Conservation (phyloP, 805 yeast species). For the Candida coquimbonensis region DNA sequence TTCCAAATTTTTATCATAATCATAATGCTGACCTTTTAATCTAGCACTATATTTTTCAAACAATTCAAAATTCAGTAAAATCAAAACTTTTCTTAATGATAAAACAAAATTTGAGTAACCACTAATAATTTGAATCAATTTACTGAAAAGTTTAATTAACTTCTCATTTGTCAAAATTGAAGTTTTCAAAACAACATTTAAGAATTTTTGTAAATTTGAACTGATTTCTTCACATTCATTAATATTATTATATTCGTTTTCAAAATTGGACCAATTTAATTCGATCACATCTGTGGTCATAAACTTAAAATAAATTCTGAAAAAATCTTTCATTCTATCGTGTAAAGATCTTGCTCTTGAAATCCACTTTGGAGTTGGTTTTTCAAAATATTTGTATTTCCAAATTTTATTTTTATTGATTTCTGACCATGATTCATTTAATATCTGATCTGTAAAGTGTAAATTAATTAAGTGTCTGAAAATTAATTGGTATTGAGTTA, state of each 20-base stretch:
- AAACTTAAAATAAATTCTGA: slow-evolving; percentile 48
- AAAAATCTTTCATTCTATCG: slow-evolving; percentile 40
- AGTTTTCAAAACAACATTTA: slow-evolving; percentile 59
- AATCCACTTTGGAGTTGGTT: slow-evolving; percentile 45
- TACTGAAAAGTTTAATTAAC: slow-evolving; percentile 40
- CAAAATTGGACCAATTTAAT: slow-evolving; percentile 40
- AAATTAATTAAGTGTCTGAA: slow-evolving; percentile 64
- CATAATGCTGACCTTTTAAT: slow-evolving; percentile 33
- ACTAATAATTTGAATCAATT: slow-evolving; percentile 39
- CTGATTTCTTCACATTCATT: slow-evolving; percentile 37
- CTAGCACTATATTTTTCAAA: slow-evolving; percentile 30
- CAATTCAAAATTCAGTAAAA: slow-evolving; percentile 41
- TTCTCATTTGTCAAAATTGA: slow-evolving; percentile 58
- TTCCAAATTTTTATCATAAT: slow-evolving; percentile 30
- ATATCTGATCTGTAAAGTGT: slow-evolving; percentile 51
- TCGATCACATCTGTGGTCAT: slow-evolving; percentile 55
- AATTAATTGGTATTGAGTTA: slow-evolving; percentile 72
- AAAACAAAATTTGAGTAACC: slow-evolving; percentile 41
- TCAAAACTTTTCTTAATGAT: slow-evolving; percentile 48
- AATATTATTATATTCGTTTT: slow-evolving; percentile 20
- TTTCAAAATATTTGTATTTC: slow-evolving; percentile 43
- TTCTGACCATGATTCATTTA: slow-evolving; percentile 68
- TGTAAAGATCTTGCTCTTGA: slow-evolving; percentile 49
- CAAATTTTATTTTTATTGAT: slow-evolving; percentile 60
- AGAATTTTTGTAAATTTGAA: slow-evolving; percentile 43